Base-by-base conservation (phyloP, 345 rosid species). In the Citrus cavaleriei region DNA sequence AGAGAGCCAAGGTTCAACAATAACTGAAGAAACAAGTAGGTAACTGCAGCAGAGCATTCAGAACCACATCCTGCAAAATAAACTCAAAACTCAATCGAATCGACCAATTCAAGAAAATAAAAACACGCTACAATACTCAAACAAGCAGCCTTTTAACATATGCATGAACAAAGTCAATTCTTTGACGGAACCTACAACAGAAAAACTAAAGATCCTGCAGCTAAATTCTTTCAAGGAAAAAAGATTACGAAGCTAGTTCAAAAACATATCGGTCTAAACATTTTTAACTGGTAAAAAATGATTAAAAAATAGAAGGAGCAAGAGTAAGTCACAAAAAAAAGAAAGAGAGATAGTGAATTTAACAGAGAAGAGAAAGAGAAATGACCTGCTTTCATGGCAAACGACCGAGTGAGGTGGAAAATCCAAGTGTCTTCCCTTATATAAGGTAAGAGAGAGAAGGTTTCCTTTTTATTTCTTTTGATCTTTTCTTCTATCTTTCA, bases 381-480 rank as follows among this genome's bases (percentile, higher is more conserved):
- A 70, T 35, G 24, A 76, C 79, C 79, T 76, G 73, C 79, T 76
- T 76, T 76, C 79, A 76, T 76, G 79, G 79, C 79, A 19, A 54
- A 16, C 19, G 34, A 37, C 37, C 69, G 55, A 9, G 32, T 76
- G 79, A 76, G 51, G 64, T 67, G 73, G 79, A 67, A 30, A 51
- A 72, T 76, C 79, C 79, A 76, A 76, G 73, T 76, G 79, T 75
- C 22, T 30, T 70, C 49, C 22, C 70, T 63, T 19, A 62, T 10
- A 75, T 16, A 37, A 73, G 75, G 57, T 19, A 73, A 14, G 77
- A 73, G 64, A 73, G 77, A 59, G 68, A 73, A 55, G 27, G 18
- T 13, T 46, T 13, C 51, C 51, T 13, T 13, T 46, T 46, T 3
- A 0, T 46, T 46, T 13, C 18, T 46, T 34, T 34, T 34, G 35